A percentile compares a stretch with the other conserved stretches of the same genome.
phyloP scores from a whole-genome alignment of 352 stramenopile genomes.

The Phytophthora cactorum region DNA sequence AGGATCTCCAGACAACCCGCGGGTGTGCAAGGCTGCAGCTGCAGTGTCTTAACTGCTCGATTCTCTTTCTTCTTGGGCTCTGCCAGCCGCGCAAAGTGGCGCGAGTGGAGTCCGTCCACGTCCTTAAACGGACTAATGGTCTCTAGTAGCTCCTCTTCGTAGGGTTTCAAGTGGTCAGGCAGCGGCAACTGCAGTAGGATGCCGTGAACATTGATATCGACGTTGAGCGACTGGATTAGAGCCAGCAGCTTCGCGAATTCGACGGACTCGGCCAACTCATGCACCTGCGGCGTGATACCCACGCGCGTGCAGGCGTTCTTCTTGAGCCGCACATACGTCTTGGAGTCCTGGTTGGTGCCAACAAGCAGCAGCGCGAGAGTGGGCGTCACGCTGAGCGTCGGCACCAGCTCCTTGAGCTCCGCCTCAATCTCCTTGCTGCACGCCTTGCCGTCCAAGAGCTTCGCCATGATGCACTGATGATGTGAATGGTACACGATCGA shows the following conservation, averaged over 20 bases:
- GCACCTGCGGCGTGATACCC: conserved; percentile 90
- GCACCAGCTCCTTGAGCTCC: conserved; percentile 84
- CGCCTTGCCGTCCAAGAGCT: conserved; percentile 81
- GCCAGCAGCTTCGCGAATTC: conserved; percentile 55
- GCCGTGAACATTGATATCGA: conserved; percentile 90
- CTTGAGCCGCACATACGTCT: conserved; percentile 98
- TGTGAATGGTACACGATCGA: conserved; percentile 3
- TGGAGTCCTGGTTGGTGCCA: conserved; percentile 91
- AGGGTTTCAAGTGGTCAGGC: conserved; percentile 51
- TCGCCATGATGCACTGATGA: conserved; percentile 35
- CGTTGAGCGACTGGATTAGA: conserved; percentile 87
- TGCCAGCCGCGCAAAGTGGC: conserved; percentile 95
- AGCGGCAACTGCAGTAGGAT: conserved; percentile 95
- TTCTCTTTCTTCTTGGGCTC: conserved; percentile 25
- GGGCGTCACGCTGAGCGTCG: conserved; percentile 56
- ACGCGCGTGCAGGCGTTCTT: conserved; percentile 97
- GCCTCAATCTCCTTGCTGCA: conserved; percentile 85
- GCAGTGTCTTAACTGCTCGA: conserved; percentile 46
- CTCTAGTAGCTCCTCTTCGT: conserved; percentile 93
- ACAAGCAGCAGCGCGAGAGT: conserved; percentile 96
- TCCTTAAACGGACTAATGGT: conserved; percentile 94
- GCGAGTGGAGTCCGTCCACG: conserved; percentile 98
- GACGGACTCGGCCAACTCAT: conserved; percentile 57
- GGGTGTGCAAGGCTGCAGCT: conserved; percentile 92
- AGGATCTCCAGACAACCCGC: conserved; percentile 80